Evolutionary conservation across 2,329 filamentous ascomycete genomes (phyloP).

Genomic region (Ilyonectria sp.): DNA sequence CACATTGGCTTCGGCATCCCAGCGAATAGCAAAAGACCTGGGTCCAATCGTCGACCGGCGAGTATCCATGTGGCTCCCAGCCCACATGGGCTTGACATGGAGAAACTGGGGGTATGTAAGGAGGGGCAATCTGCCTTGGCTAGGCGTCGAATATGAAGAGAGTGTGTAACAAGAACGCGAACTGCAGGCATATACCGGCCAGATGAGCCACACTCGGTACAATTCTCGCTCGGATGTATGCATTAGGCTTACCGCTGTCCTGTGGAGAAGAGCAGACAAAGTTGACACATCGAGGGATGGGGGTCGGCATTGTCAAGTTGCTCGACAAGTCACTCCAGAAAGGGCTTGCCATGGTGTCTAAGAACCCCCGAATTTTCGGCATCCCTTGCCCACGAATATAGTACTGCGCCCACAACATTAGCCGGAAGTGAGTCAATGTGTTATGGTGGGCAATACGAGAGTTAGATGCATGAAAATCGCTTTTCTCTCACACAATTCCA

Average conservation of each 20-base stretch:
- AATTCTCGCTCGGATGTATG: background rate
- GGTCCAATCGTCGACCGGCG: background rate
- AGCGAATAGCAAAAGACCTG: background rate
- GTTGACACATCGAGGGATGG: background rate
- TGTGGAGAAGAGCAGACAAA: background rate
- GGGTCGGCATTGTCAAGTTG: background rate
- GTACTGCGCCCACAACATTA: no score
- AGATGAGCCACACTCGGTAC: background rate
- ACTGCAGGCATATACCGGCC: background rate
- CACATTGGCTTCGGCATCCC: constrained; percentile 7
- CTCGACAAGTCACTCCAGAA: background rate
- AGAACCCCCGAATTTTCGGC: no score
- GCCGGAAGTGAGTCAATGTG: no score
- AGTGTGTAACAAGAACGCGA: background rate
- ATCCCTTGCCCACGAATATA: background rate
- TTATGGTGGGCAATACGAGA: no score
- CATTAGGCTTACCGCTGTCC: constrained; percentile 2
- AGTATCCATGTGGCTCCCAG: constrained; percentile 12
- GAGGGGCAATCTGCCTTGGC: background rate
- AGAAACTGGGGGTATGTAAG: constrained; percentile 5
- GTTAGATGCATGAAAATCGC: background rate
- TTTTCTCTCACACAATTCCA: no score
- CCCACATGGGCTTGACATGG: constrained; percentile 8
- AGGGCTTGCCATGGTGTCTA: background rate
- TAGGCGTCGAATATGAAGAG: background rate